Percentiles rank a stretch among this genome's conserved stretches.
Conservation (phyloP, 495 filamentous ascomycete genomes). For the Neurospora sp. region DNA sequence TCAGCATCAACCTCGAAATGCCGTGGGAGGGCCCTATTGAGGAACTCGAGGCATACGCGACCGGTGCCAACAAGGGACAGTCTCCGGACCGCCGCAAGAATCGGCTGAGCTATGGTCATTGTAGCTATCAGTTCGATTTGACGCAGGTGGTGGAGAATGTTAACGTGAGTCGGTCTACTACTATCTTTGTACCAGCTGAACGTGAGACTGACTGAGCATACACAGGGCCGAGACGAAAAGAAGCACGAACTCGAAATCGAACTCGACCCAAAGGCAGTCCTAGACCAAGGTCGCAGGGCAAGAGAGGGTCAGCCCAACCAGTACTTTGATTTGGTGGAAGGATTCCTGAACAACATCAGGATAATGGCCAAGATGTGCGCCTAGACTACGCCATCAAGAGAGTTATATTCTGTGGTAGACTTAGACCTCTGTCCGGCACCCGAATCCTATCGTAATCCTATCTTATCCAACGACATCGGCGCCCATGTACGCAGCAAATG, state of each 20-base stretch:
- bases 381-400: neutral
- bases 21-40: conserved; percentile 60
- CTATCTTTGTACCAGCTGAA: neutral
- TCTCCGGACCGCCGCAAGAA: conserved; percentile 68
- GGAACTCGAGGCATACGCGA: conserved; percentile 34
- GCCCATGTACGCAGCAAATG: neutral
- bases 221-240: conserved; percentile 44
- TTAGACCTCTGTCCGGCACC: neutral
- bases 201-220: neutral
- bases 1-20: conserved; percentile 88
- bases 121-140: conserved; percentile 77
- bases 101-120: conserved; percentile 76
- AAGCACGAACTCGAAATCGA: conserved; percentile 89
- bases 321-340: conserved; percentile 67
- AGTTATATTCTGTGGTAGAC: neutral
- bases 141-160: conserved; percentile 60
- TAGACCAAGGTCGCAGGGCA: conserved; percentile 57
- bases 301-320: conserved; percentile 48
- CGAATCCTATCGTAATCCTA: neutral
- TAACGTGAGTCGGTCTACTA: conserved; percentile 39
- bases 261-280: conserved; percentile 53
- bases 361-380: conserved; percentile 37
- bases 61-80: conserved; percentile 28
- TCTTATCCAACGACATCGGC: neutral
- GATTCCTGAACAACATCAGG: conserved; percentile 75